Percentiles rank a stretch among this genome's conserved stretches.
Conservation (phyloP, 176 grass and related monocot genomes). For the Cenchrus fungigraminus region DNA sequence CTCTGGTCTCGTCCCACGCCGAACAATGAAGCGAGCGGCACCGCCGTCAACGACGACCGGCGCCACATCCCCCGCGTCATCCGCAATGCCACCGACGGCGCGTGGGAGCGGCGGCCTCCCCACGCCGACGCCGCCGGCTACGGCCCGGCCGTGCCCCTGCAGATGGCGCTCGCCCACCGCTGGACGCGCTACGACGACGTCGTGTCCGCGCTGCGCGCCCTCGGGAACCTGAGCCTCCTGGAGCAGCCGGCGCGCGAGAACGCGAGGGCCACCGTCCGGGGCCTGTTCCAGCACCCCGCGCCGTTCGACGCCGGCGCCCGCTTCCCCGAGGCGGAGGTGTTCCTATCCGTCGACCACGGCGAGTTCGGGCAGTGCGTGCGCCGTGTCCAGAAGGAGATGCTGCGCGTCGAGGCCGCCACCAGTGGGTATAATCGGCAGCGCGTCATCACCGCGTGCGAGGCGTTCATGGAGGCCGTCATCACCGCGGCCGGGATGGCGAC, state of each 20-base stretch:
- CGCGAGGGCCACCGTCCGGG: neutral
- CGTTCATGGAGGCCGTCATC: neutral
- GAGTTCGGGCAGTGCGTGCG: neutral
- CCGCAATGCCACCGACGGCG: conserved; percentile 23
- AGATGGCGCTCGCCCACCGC: neutral
- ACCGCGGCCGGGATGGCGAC: neutral
- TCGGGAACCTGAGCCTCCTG: neutral
- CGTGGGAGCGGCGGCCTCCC: neutral
- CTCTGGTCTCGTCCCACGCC: neutral
- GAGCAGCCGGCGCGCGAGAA: neutral
- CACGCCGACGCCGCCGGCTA: neutral
- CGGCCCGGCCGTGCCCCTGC: conserved; percentile 19
- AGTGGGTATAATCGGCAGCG: neutral
- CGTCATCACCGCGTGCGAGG: neutral
- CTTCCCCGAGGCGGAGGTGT: neutral
- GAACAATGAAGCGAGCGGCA: conserved; percentile 12
- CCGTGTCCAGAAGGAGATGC: neutral
- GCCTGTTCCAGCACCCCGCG: conserved; percentile 2
- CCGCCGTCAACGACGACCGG: too few species aligned
- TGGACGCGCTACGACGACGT: conserved; percentile 25
- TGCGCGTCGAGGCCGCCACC: neutral
- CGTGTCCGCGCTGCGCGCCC: conserved; percentile 19
- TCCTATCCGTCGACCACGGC: conserved; percentile 17
- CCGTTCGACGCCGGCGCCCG: conserved; percentile 6
- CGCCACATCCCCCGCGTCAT: conserved; percentile 27